Conservation (phyloP, 208 protist species). For the Leishmania major region DNA sequence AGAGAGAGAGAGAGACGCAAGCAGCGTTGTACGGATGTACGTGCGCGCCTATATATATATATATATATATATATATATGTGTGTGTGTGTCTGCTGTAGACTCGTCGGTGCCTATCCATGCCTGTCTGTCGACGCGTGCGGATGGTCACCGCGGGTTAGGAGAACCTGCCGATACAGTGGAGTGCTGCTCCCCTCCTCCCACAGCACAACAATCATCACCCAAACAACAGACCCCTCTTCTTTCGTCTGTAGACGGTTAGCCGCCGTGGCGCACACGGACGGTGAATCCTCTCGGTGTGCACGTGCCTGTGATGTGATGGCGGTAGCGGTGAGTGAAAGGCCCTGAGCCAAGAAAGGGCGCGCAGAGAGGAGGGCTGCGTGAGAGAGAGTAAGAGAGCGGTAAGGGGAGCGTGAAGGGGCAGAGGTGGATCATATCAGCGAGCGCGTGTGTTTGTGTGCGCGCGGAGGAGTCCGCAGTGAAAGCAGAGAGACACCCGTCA, state of each 20-base stretch:
- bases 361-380: background rate
- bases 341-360: no score
- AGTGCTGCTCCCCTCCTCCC: background rate
- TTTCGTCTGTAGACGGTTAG: no score
- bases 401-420: background rate
- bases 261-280: no score
- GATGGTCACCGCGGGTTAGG: background rate
- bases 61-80: conserved; percentile 6
- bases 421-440: background rate
- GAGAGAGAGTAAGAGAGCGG: background rate
- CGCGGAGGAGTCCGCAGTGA: background rate
- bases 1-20: background rate
- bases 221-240: no score
- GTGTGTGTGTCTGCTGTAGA: background rate
- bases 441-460: background rate
- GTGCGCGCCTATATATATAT: conserved; percentile 2
- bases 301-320: no score
- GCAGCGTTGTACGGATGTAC: background rate
- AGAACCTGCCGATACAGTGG: background rate
- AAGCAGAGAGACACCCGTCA: background rate
- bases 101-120: no score
- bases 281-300: no score
- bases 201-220: no score
- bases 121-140: background rate
- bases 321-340: no score